Conservation (phyloP, 768 basidiomycete genomes). For the Chlorophyllum brunneum region DNA sequence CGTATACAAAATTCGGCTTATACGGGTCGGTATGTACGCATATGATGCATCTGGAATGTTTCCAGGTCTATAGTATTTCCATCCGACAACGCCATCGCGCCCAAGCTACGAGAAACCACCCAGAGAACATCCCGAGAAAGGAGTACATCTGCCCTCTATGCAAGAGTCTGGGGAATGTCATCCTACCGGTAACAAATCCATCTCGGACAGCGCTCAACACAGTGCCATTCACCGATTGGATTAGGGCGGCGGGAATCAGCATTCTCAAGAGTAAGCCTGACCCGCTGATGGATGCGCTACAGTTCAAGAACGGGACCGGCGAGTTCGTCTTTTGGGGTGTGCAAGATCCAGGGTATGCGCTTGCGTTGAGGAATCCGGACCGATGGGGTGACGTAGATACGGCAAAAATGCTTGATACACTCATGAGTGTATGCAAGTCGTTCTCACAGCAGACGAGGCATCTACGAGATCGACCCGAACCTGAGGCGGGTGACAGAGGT, state of each 20-base stretch:
- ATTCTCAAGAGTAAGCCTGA: constrained; percentile 84
- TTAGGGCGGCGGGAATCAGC: constrained; percentile 83
- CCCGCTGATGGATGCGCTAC: constrained; percentile 62
- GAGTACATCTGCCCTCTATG: constrained; percentile 97
- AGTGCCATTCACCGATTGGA: constrained; percentile 82
- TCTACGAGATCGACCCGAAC: constrained; percentile 72
- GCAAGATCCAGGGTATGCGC: constrained; percentile 68
- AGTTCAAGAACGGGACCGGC: constrained; percentile 76
- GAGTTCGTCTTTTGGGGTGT: constrained; percentile 90
- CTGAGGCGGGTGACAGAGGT: constrained; percentile 71
- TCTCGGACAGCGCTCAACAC: constrained; percentile 46
- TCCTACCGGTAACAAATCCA: constrained; percentile 73
- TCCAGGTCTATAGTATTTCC: constrained; percentile 84
- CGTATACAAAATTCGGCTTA: constrained; percentile 79
- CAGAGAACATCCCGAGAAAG: constrained; percentile 88
- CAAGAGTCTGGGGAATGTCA: constrained; percentile 93
- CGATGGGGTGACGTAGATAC: constrained; percentile 51
- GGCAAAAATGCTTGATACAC: constrained; percentile 82
- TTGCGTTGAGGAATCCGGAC: constrained; percentile 48
- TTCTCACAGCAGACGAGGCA: constrained; percentile 84
- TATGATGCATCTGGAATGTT: constrained; percentile 96
- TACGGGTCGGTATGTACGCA: constrained; percentile 90
- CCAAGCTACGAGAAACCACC: constrained; percentile 90
- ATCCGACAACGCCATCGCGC: constrained; percentile 83
- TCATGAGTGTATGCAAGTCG: constrained; percentile 73